Evolutionary conservation across 139 green algal species (phyloP).

Genomic region (Tetradesmus lagerheimii): DNA sequence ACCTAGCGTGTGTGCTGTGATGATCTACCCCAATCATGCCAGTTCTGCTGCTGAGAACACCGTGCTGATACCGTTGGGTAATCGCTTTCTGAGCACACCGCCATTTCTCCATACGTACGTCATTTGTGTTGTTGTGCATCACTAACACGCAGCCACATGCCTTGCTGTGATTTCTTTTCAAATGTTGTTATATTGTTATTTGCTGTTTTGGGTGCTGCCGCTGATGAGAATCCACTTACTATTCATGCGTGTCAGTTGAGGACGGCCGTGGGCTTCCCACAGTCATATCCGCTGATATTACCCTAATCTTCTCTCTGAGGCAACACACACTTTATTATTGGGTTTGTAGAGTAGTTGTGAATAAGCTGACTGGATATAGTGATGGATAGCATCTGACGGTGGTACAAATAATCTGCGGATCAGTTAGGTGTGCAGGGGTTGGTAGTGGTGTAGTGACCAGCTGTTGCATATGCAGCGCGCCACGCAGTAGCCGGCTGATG

Average conservation of each 20-base stretch:
- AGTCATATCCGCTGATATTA: constrained; percentile 53
- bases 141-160: no score
- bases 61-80: constrained; percentile 49
- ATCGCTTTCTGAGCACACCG: constrained; percentile 38
- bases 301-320: constrained; percentile 70
- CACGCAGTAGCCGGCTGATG: constrained; percentile 41
- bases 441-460: neutral
- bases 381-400: no score
- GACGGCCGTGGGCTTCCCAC: constrained; percentile 32
- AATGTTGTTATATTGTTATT: no score
- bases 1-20: constrained; percentile 46
- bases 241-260: constrained; percentile 73
- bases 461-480: neutral
- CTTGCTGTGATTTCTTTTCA: no score
- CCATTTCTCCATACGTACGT: neutral
- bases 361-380: no score
- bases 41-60: constrained; percentile 64
- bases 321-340: neutral
- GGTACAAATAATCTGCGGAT: no score
- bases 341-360: no score
- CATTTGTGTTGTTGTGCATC: no score
- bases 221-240: constrained; percentile 54
- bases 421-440: no score
- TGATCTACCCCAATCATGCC: constrained; percentile 58
- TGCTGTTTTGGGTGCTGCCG: constrained; percentile 25